Evolutionary conservation across 2,329 filamentous ascomycete genomes (phyloP).

Genomic region (Colletotrichum tabaci): DNA sequence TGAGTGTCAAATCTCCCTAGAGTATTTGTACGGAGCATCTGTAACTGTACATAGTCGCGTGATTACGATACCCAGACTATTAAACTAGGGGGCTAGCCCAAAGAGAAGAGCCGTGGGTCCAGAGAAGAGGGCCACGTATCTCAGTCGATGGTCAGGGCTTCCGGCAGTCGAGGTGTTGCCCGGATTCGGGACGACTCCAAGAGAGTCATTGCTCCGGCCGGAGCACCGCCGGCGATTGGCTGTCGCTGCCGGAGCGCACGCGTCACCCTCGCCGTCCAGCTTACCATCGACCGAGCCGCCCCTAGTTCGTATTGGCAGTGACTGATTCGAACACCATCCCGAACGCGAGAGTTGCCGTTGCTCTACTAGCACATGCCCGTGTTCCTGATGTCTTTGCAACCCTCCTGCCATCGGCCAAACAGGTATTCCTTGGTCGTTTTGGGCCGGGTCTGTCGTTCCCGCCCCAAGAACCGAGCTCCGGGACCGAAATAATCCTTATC

Average conservation of each 20-base stretch:
- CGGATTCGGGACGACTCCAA: constrained; percentile 35
- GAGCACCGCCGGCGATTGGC: constrained; percentile 33
- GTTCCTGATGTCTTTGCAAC: too few species aligned
- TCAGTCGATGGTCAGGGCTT: constrained; percentile 12
- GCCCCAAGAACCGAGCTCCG: too few species aligned
- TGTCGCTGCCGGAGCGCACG: constrained; percentile 22
- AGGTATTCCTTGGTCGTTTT: too few species aligned
- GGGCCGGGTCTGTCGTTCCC: too few species aligned
- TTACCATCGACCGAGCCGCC: constrained; percentile 19
- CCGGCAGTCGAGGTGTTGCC: constrained; percentile 38
- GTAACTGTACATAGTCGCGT: constrained; percentile 9
- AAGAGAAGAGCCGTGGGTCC: neutral
- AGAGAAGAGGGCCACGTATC: neutral
- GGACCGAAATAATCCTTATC: too few species aligned
- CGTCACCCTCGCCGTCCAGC: constrained; percentile 18
- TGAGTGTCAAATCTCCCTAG: constrained; percentile 29
- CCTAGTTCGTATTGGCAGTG: neutral
- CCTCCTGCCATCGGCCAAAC: too few species aligned
- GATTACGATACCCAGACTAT: constrained; percentile 19
- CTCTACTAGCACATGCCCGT: neutral
- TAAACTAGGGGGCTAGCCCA: too few species aligned
- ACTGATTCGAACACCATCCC: constrained; percentile 6
- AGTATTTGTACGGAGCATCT: neutral
- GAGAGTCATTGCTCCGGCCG: constrained; percentile 37
- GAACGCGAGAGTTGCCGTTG: constrained; percentile 14